Conservation (phyloP, 2,329 filamentous ascomycete genomes). For the Sporothrix mexicana region DNA sequence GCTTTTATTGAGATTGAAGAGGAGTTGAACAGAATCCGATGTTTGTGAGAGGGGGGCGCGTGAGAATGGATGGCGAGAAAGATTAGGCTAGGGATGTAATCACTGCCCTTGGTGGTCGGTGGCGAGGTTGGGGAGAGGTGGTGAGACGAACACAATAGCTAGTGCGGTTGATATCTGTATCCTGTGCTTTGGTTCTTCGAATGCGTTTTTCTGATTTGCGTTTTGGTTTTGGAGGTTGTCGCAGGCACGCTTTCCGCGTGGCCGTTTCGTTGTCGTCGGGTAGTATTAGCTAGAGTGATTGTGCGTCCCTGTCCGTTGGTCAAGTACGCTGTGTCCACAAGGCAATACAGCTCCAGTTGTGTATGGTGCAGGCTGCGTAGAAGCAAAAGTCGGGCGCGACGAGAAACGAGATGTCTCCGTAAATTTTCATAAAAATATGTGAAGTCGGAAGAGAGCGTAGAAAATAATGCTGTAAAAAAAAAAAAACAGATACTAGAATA, state of each 20-base stretch:
- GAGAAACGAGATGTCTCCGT: background rate
- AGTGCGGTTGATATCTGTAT: background rate
- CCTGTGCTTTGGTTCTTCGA: background rate
- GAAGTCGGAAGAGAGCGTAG: background rate
- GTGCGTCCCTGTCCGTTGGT: background rate
- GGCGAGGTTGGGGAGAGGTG: background rate
- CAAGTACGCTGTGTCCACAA: background rate
- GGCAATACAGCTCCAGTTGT: background rate
- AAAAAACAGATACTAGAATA: slow-evolving; percentile 22
- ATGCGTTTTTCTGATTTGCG: background rate
- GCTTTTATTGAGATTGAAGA: background rate
- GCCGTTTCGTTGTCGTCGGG: background rate
- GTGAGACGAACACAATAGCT: background rate
- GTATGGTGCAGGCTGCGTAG: background rate
- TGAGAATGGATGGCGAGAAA: background rate
- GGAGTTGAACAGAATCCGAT: background rate
- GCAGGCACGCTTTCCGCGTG: slow-evolving; percentile 5
- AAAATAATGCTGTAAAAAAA: slow-evolving; percentile 10
- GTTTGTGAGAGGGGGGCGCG: background rate
- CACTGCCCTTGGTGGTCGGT: background rate
- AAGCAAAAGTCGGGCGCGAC: background rate
- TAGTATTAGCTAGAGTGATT: background rate
- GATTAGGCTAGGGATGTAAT: background rate
- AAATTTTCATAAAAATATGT: background rate
- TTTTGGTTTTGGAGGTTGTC: background rate